Percentiles rank a stretch among this genome's conserved stretches.
These are phyloP conservation scores for Graphilbum ipis-grandicollis DNA, from an alignment of 2,329 filamentous ascomycete genomes.

Conservation along the genomic window DNA sequence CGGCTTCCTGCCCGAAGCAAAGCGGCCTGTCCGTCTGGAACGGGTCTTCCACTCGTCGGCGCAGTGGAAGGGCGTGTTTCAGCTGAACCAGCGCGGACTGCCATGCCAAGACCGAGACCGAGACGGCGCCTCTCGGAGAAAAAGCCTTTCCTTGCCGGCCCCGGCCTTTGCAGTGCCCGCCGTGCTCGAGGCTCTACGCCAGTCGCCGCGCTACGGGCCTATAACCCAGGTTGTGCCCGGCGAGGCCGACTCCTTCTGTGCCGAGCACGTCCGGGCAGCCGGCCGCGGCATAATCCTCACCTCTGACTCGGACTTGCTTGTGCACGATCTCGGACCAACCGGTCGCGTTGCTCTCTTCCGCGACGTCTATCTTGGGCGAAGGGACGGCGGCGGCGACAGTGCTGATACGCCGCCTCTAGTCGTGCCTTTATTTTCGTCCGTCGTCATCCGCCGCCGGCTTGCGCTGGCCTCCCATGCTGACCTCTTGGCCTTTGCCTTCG, in stretches of 20 bases:
- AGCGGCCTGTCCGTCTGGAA: constrained; percentile 41
- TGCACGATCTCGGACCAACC: constrained; percentile 47
- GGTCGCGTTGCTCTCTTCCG: constrained; percentile 52
- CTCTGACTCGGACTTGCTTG: constrained; percentile 72
- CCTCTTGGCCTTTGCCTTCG: constrained; percentile 14
- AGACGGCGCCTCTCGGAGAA: no score
- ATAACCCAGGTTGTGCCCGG: constrained; percentile 50
- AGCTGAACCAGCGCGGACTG: constrained; percentile 11
- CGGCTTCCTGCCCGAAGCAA: constrained; percentile 54
- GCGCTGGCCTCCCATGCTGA: constrained; percentile 8
- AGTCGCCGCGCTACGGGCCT: constrained; percentile 21
- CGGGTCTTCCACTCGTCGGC: constrained; percentile 41
- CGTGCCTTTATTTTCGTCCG: constrained; percentile 10
- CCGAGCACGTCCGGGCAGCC: constrained; percentile 36
- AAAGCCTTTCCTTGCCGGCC: no score
- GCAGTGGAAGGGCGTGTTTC: constrained; percentile 33
- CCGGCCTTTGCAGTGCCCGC: constrained; percentile 62
- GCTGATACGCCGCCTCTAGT: constrained; percentile 1
- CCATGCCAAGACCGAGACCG: constrained; percentile 6
- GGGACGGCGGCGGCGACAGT: no score
- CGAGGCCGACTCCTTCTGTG: constrained; percentile 75
- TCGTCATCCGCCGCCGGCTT: constrained; percentile 12
- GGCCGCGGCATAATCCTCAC: constrained; percentile 45
- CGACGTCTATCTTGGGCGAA: constrained; percentile 31
- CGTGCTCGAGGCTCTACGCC: constrained; percentile 51